A percentile compares a stretch with the other conserved stretches of the same genome.
phyloP scores from a whole-genome alignment of 495 filamentous ascomycete genomes.

The Penicillium antarcticum region DNA sequence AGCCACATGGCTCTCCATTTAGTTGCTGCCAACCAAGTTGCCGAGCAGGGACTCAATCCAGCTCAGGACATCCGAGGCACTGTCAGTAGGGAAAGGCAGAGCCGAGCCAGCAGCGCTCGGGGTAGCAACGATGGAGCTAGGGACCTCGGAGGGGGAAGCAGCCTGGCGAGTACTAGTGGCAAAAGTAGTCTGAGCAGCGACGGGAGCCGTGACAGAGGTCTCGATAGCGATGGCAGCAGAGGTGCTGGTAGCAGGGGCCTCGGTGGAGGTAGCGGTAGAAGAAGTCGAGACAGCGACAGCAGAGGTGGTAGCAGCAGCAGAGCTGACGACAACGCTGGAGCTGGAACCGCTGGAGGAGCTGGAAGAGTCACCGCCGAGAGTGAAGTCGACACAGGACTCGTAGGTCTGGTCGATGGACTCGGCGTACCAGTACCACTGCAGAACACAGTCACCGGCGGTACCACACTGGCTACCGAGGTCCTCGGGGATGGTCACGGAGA shows the following conservation, averaged over 20 bases:
- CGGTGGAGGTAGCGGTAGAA: background rate
- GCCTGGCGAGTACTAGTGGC: conserved; percentile 4
- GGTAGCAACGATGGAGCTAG: background rate
- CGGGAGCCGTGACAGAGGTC: no score
- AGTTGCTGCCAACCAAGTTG: conserved; percentile 2
- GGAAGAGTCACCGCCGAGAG: conserved; percentile 32
- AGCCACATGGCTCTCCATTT: background rate
- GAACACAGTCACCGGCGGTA: conserved; percentile 59
- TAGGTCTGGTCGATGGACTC: conserved; percentile 66
- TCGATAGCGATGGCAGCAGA: background rate
- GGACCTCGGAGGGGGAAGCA: background rate
- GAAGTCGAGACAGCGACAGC: background rate
- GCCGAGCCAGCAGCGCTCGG: background rate
- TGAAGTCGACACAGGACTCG: conserved; percentile 71
- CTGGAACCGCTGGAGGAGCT: conserved; percentile 9
- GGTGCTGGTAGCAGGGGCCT: background rate
- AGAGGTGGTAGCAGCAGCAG: background rate
- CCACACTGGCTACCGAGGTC: conserved; percentile 53
- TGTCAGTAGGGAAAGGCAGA: conserved; percentile 2
- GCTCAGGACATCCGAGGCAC: background rate
- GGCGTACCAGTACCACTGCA: conserved; percentile 72
- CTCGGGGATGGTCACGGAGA: conserved; percentile 63
- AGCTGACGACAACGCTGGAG: conserved; percentile 1
- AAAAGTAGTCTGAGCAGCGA: background rate
- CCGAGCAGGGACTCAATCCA: conserved; percentile 1